Base-by-base conservation (phyloP, 495 filamentous ascomycete genomes). In the Bacidia rubella region DNA sequence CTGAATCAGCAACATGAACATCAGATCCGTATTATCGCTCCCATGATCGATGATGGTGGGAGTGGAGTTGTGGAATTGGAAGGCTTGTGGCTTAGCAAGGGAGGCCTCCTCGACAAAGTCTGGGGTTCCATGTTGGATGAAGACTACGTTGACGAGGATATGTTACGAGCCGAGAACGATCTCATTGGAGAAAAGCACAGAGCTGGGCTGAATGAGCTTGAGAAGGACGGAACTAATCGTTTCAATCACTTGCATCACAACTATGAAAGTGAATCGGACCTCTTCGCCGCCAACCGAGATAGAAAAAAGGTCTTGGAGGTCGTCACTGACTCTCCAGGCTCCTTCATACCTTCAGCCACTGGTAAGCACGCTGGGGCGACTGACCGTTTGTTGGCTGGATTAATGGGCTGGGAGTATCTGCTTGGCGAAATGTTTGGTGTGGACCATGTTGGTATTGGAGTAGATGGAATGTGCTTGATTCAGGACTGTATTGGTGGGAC, bases 321-420 rank as follows among this genome's bases (percentile, higher is more conserved):
- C 12, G 56, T 70, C 21, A 70, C 66, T 2, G 66, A 70, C 29
- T 51, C 54, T 4, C 66, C 60, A 22, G 58, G 61, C 20, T 61
- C 56, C 17, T 50, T 54, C n/a, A 24, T 49, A 2, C 21, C 49
- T 11, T 54, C 57, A 26, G 47, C 49, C 23, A 52, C 25, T 10
- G 52, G 47, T 19, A 48, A 46, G 39, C 52, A 51, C 24, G 51
- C 43, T 25, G 60, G 64, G 40, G 60, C 53, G 11, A 54, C 59
- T 11, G 52, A 60, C 22, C 54, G 56, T 15, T 54, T 70, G 41
- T 57, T 68, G 1, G 56, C 55, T 47, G 67, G 67, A 27, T 65
- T 70, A 17, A 66, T 62, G 54, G 65, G 65, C 10, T 70, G 67
- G 68, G 65, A 69, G 38, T 69, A 68, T 51, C 39, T 70, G 22